Base-by-base conservation (phyloP, 331 rosid genomes). In the Prunus yedoensis region DNA sequence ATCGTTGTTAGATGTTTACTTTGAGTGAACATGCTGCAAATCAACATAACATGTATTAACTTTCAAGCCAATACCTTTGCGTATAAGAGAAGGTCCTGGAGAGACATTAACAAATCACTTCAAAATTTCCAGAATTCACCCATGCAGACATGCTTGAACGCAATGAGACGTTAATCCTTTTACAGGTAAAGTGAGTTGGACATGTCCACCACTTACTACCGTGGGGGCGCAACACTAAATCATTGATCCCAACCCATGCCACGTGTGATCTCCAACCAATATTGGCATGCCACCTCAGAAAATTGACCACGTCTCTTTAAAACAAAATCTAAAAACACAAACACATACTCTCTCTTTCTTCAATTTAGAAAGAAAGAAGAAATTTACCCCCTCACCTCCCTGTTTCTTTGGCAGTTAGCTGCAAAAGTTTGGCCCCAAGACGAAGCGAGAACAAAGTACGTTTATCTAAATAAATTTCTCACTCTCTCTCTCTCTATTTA, bases 81-180 rank as follows among this genome's bases (percentile, higher is more conserved):
- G 17, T 49, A 6, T 38, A 38, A 38, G 43, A 38, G 43, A 1
- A 1, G 43, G 43, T 1, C 2, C 43, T 6, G 53, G 16, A 49
- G 53, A 13, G 53, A 3, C 52, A 3, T 35, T 35, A 35, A 5
- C 41, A 6, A 35, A 5, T 35, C 8, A 35, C 41, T 35, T 35
- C 8, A 35, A 35, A 35, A 35, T 35, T 35, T 35, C 41, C 41
- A 35, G 41, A 35, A 35, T 35, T 35, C 41, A 35, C 5, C 8
- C 28, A 13, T 63, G 28, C 9, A 65, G 21, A 12, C 74, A 41
- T 70, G 83, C 73, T 59, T 75, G 83, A 74, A 74, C 54, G 72
- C 77, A 50, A 78, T 52, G 77, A 54, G 70, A 77, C 41, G 8
- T 35, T 35, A 35, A 5, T 1, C 41, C 41, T 35, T 6, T 35